Conservation (phyloP, 257 asterid species). For the Thymus mandschuricus region DNA sequence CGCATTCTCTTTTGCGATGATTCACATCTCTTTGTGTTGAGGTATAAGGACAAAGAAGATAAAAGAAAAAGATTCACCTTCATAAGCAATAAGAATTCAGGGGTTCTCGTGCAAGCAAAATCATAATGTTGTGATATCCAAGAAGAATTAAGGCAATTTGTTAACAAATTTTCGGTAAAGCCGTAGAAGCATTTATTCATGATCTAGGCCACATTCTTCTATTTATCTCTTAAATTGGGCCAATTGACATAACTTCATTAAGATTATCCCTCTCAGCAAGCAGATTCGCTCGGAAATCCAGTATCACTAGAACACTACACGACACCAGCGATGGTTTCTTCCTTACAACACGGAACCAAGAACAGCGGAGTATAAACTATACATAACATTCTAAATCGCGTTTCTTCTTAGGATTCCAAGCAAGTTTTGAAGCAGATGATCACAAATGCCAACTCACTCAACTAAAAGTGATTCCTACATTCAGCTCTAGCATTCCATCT, state of each 20-base stretch:
- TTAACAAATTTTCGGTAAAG: not conserved
- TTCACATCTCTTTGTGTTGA: not conserved
- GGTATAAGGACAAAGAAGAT: slow-evolving; percentile 3
- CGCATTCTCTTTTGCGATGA: not conserved
- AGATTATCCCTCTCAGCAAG: not conserved
- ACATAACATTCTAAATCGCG: not conserved
- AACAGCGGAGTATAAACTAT: not conserved
- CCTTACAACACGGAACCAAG: not conserved
- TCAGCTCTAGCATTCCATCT: not conserved
- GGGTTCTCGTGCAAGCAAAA: not conserved
- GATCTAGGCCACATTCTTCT: not conserved
- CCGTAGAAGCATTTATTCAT: not conserved
- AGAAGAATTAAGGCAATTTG: not conserved
- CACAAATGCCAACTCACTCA: not conserved
- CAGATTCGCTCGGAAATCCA: not conserved
- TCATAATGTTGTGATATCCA: not conserved
- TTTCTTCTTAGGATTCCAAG: not conserved
- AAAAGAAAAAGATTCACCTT: slow-evolving; percentile 8
- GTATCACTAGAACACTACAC: not conserved
- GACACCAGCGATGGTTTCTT: not conserved
- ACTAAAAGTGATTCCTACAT: not conserved
- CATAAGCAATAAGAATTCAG: not conserved
- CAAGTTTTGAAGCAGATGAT: not conserved
- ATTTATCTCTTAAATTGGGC: not conserved
- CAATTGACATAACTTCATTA: not conserved